Evolutionary conservation across 352 stramenopile genomes (phyloP).

Genomic region (Phytophthora melonis): DNA sequence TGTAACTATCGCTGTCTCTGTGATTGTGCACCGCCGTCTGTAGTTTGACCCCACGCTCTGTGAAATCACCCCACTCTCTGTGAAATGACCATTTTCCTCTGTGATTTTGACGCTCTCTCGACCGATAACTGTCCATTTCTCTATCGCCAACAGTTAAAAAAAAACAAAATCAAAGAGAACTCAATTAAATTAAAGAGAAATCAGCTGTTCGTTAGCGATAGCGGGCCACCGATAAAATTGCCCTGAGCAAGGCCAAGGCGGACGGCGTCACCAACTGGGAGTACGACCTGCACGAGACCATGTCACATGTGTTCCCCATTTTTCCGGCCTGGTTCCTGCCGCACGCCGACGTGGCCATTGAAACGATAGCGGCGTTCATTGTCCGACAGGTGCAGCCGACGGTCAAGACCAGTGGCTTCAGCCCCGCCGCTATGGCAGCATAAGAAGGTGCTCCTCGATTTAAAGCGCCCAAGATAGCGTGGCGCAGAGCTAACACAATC

Average conservation of each 20-base stretch:
- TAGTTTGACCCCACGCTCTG: too few species aligned
- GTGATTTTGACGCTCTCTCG: too few species aligned
- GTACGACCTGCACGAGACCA: conserved; percentile 44
- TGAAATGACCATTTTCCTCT: too few species aligned
- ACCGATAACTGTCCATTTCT: too few species aligned
- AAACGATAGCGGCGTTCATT: conserved; percentile 42
- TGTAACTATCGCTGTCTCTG: too few species aligned
- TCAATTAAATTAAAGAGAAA: too few species aligned
- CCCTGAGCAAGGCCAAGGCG: conserved; percentile 22
- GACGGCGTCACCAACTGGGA: conserved; percentile 53
- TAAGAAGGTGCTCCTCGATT: conserved; percentile 21
- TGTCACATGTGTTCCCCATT: conserved; percentile 51
- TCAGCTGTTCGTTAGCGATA: too few species aligned
- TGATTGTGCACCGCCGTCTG: too few species aligned
- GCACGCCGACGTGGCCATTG: conserved; percentile 41
- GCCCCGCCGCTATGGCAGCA: conserved; percentile 32
- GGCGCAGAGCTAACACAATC: conserved; percentile 3
- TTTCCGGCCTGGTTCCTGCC: conserved; percentile 52
- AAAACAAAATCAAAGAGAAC: too few species aligned
- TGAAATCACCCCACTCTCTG: too few species aligned
- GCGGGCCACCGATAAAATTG: too few species aligned
- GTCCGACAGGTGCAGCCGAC: conserved; percentile 38
- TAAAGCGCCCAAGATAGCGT: background rate
- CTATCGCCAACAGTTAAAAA: too few species aligned
- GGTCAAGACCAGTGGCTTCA: conserved; percentile 28